Evolutionary conservation across 176 grass and related monocot genomes (phyloP).

Genomic region (Raddia distichophylla): DNA sequence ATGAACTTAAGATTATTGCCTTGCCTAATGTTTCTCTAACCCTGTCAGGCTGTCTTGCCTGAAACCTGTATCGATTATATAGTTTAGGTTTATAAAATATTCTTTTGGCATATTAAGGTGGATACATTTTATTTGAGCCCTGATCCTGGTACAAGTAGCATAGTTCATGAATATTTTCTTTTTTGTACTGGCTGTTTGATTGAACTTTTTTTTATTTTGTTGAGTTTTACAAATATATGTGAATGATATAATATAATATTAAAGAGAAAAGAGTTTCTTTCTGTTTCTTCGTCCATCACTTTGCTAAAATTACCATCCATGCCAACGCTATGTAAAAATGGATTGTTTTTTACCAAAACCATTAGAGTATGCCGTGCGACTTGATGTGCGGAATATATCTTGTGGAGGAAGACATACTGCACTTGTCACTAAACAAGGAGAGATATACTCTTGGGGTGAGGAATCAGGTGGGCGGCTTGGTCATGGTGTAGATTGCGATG

Average conservation of each 20-base stretch:
- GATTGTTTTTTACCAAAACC: conserved; percentile 84
- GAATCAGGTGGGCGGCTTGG: conserved; percentile 93
- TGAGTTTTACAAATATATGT: background rate
- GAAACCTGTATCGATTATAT: conserved; percentile 25
- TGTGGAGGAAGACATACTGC: conserved; percentile 91
- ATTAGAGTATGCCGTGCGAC: conserved; percentile 85
- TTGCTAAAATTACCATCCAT: too few relatives aligned
- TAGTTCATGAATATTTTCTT: conserved; percentile 11
- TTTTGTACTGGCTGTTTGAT: background rate
- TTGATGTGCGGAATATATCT: conserved; percentile 96
- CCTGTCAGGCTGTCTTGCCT: conserved; percentile 26
- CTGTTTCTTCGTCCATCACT: too few relatives aligned
- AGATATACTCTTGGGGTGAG: conserved; percentile 98
- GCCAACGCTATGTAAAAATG: conserved; percentile 76
- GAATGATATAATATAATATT: too few relatives aligned
- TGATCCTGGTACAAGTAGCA: conserved; percentile 5
- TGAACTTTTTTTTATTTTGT: background rate
- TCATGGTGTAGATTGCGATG: conserved; percentile 94
- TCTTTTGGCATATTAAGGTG: background rate
- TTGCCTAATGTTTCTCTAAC: conserved; percentile 9
- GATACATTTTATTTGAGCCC: background rate
- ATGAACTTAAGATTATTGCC: background rate
- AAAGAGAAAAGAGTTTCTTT: too few relatives aligned
- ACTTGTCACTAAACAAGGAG: conserved; percentile 95
- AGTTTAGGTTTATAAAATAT: conserved; percentile 27